Evolutionary conservation across 805 yeast genomes (phyloP).

Genomic region (Metschnikowia colocasiae): DNA sequence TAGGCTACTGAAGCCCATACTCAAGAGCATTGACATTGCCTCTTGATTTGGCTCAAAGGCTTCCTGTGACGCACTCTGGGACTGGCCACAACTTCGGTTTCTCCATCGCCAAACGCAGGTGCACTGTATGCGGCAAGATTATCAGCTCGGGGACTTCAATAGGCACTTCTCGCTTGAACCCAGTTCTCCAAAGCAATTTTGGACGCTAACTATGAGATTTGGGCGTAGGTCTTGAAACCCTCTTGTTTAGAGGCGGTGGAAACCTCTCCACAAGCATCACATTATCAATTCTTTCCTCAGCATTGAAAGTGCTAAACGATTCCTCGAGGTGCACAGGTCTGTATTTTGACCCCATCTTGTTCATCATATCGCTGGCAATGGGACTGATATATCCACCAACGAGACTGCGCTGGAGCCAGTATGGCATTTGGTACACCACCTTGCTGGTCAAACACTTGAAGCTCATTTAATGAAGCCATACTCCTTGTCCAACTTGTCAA

Average conservation of each 20-base stretch:
- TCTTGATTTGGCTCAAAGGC: constrained; percentile 53
- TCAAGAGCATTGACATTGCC: constrained; percentile 51
- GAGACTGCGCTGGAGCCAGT: constrained; percentile 57
- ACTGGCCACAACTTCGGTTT: constrained; percentile 18
- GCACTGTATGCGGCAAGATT: constrained; percentile 43
- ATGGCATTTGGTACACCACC: constrained; percentile 56
- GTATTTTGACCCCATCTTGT: constrained; percentile 44
- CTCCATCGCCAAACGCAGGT: constrained; percentile 36
- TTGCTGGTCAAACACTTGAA: constrained; percentile 68
- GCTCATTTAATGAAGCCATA: constrained; percentile 46
- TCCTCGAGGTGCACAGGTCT: constrained; percentile 47
- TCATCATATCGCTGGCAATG: constrained; percentile 45
- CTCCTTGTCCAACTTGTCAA: constrained; percentile 56
- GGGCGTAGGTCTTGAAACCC: constrained; percentile 63
- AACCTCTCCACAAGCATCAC: constrained; percentile 49
- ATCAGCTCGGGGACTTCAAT: constrained; percentile 48
- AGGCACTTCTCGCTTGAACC: constrained; percentile 78
- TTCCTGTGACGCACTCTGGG: constrained; percentile 10
- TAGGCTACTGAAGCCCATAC: constrained; percentile 84
- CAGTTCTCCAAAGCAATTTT: constrained; percentile 80
- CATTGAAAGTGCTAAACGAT: constrained; percentile 44
- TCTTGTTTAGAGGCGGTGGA: constrained; percentile 33
- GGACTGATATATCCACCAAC: constrained; percentile 63
- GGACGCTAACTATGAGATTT: constrained; percentile 67
- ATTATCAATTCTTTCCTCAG: constrained; percentile 58